phyloP scores from a whole-genome alignment of 73 alveolate genomes.

The Loxodes magnus region DNA sequence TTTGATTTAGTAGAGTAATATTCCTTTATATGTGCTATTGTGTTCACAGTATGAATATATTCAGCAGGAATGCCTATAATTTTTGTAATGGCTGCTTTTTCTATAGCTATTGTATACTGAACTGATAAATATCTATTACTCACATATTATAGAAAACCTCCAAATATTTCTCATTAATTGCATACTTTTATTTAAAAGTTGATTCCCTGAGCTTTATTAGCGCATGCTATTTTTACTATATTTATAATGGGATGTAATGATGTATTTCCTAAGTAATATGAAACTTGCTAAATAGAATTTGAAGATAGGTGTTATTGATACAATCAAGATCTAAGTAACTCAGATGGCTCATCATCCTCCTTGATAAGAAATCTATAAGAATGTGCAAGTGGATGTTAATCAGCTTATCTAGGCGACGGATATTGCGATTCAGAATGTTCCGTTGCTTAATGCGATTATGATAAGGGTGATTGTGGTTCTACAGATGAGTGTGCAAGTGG shows the following conservation, averaged over 20 bases:
- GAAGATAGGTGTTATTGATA: too few relatives aligned
- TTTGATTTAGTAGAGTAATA: slow-evolving; percentile 30
- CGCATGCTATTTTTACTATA: slow-evolving; percentile 31
- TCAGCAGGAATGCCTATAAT: slow-evolving; percentile 54
- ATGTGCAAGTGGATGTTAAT: too few relatives aligned
- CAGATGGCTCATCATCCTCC: too few relatives aligned
- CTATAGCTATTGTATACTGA: slow-evolving; percentile 33
- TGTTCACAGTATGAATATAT: slow-evolving; percentile 24
- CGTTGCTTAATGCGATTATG: too few relatives aligned
- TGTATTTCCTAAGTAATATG: slow-evolving; percentile 7
- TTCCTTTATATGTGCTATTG: slow-evolving; percentile 18
- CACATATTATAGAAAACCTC: slow-evolving; percentile 24
- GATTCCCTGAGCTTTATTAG: slow-evolving; percentile 17
- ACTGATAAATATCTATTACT: slow-evolving; percentile 31
- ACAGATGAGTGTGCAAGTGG: too few relatives aligned
- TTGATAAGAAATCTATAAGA: too few relatives aligned
- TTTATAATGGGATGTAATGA: slow-evolving; percentile 21
- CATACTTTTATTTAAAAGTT: not conserved
- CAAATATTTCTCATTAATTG: slow-evolving; percentile 20
- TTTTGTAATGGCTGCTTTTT: slow-evolving; percentile 1
- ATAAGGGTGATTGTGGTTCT: too few relatives aligned
- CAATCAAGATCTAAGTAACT: too few relatives aligned
- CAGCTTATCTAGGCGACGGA: too few relatives aligned
- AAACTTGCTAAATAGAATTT: too few relatives aligned
- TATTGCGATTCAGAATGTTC: too few relatives aligned